These are phyloP conservation scores for Aureobasidium subglaciale DNA, from an alignment of 2,329 filamentous ascomycete species.

Conservation along the genomic window DNA sequence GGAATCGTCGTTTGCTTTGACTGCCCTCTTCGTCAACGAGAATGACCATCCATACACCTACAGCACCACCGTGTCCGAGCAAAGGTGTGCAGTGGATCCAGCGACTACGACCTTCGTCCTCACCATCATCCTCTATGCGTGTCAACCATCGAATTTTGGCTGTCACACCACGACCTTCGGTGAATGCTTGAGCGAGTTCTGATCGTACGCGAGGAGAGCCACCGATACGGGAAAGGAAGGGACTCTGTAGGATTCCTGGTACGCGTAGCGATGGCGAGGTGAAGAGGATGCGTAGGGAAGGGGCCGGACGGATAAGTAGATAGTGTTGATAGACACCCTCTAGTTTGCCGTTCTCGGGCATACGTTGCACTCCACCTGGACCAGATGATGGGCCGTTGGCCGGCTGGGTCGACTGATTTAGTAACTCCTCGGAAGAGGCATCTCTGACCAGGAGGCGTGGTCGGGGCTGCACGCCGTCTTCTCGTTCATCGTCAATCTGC, in stretches of 20 bases:
- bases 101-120: slow-evolving; percentile 53
- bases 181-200: slow-evolving; percentile 34
- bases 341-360: slow-evolving; percentile 33
- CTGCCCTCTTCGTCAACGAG: slow-evolving; percentile 54
- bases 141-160: slow-evolving; percentile 38
- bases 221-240: slow-evolving; percentile 38
- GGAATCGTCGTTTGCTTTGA: slow-evolving; percentile 25
- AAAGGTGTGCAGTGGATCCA: slow-evolving; percentile 76
- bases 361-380: slow-evolving; percentile 2
- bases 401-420: slow-evolving; percentile 18
- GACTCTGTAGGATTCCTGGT: slow-evolving; percentile 53
- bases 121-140: slow-evolving; percentile 30
- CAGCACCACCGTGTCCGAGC: slow-evolving; percentile 56
- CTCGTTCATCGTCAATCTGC: slow-evolving; percentile 41
- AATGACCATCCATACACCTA: slow-evolving; percentile 74
- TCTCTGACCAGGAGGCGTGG: slow-evolving; percentile 46
- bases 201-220: slow-evolving; percentile 32
- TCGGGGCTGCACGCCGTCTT: slow-evolving; percentile 27
- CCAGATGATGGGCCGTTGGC: slow-evolving; percentile 19
- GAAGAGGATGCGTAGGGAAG: slow-evolving; percentile 60
- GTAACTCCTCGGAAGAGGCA: slow-evolving; percentile 30
- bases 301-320: slow-evolving; percentile 57
- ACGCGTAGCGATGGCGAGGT: slow-evolving; percentile 61
- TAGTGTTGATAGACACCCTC: slow-evolving; percentile 55
- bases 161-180: slow-evolving; percentile 34